phyloP scores from a whole-genome alignment of 257 asterid genomes.

The Solanum lignicaule region DNA sequence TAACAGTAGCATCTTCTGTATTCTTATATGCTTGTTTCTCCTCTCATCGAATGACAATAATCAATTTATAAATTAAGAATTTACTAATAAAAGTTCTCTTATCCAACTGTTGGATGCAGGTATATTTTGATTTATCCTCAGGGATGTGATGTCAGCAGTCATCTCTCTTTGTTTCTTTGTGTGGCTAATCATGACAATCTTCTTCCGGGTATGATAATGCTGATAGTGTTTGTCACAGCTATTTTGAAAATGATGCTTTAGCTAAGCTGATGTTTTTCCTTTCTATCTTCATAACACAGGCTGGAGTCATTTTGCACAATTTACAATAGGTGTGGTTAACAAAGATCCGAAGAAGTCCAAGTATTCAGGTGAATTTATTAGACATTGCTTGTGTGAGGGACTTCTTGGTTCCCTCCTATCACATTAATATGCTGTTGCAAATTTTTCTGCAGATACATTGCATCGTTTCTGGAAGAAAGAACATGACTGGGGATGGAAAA shows the following conservation, averaged over 20 bases:
- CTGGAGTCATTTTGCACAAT: slow-evolving; percentile 95
- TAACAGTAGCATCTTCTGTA: background rate
- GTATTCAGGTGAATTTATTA: slow-evolving; percentile 53
- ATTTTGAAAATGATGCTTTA: background rate
- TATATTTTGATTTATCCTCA: slow-evolving; percentile 88
- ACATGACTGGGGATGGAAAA: slow-evolving; percentile 99
- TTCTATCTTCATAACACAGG: slow-evolving; percentile 29
- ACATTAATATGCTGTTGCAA: background rate
- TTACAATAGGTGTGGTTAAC: slow-evolving; percentile 86
- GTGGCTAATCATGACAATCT: slow-evolving; percentile 94
- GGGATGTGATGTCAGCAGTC: slow-evolving; percentile 92
- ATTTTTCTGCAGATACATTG: slow-evolving; percentile 51
- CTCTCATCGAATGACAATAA: background rate
- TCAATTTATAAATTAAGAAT: background rate
- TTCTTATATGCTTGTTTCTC: background rate
- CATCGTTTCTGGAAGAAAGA: slow-evolving; percentile 94
- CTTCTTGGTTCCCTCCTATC: background rate
- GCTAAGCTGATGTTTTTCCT: background rate
- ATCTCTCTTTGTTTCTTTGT: slow-evolving; percentile 88
- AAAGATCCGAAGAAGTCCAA: slow-evolving; percentile 90
- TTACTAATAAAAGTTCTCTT: background rate
- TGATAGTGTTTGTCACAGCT: background rate
- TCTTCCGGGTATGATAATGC: slow-evolving; percentile 58
- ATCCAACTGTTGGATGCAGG: slow-evolving; percentile 42
- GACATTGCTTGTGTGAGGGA: background rate